Percentiles rank a stretch among this genome's conserved stretches.
Conservation (phyloP, 805 yeast species). For the Cyberlindnera mycetangii region DNA sequence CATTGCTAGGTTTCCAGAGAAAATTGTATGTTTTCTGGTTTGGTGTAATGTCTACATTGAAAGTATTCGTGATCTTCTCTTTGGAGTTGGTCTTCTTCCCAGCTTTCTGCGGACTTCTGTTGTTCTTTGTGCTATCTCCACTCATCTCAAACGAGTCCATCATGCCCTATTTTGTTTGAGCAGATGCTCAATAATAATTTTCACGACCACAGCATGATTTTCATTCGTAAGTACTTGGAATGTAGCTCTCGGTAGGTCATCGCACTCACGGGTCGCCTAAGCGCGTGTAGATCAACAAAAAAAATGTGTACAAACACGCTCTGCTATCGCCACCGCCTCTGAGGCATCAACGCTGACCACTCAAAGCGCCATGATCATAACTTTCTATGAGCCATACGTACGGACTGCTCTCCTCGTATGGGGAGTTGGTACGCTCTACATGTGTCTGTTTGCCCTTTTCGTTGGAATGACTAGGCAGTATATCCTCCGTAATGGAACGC, state of each 20-base stretch:
- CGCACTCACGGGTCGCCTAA: too few species aligned
- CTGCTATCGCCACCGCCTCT: background rate
- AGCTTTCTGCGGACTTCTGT: slow-evolving; percentile 73
- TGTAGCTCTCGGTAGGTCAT: too few species aligned
- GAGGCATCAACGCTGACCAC: too few species aligned
- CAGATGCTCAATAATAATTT: background rate
- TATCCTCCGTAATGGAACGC: slow-evolving; percentile 82
- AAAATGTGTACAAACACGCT: background rate
- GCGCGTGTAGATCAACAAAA: too few species aligned
- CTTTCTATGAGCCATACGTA: background rate
- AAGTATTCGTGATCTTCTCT: slow-evolving; percentile 71
- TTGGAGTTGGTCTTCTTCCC: slow-evolving; percentile 88
- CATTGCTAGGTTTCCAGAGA: slow-evolving; percentile 50
- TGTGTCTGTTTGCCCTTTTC: slow-evolving; percentile 83
- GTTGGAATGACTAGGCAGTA: slow-evolving; percentile 76
- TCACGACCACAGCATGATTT: background rate
- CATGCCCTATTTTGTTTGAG: background rate
- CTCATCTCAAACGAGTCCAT: slow-evolving; percentile 30
- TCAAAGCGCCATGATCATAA: slow-evolving; percentile 7
- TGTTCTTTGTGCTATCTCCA: slow-evolving; percentile 69
- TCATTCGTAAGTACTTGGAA: too few species aligned
- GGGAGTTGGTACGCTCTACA: slow-evolving; percentile 77
- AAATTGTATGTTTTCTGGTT: slow-evolving; percentile 48
- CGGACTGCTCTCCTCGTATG: slow-evolving; percentile 35
- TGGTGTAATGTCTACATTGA: slow-evolving; percentile 58